Evolutionary conservation across 495 filamentous ascomycete species (phyloP).

Genomic region (Podospora didyma): DNA sequence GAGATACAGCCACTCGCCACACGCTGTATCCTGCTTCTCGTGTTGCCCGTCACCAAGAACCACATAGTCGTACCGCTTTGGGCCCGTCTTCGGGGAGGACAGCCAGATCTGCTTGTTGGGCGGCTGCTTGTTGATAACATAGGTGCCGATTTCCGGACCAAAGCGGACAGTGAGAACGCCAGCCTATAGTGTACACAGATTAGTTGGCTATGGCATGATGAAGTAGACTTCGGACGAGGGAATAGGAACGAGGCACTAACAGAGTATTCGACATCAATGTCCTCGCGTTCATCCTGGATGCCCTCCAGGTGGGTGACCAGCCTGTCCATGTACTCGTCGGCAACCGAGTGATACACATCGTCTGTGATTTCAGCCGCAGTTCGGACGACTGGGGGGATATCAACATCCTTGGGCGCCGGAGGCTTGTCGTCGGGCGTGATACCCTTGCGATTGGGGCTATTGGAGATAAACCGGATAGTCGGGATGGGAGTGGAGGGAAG

Average conservation of each 20-base stretch:
- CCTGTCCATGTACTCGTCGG: slow-evolving; percentile 51
- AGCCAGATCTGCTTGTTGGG: slow-evolving; percentile 98
- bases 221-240: slow-evolving; percentile 18
- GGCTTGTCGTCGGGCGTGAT: slow-evolving; percentile 32
- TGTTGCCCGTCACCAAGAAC: slow-evolving; percentile 63
- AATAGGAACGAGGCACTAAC: slow-evolving; percentile 32
- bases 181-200: slow-evolving; percentile 44
- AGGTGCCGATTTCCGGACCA: slow-evolving; percentile 62
- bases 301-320: slow-evolving; percentile 63
- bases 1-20: slow-evolving; percentile 79
- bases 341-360: slow-evolving; percentile 42
- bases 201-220: neutral
- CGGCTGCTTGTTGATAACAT: slow-evolving; percentile 95
- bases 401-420: slow-evolving; percentile 13
- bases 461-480: slow-evolving; percentile 13
- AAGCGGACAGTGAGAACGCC: slow-evolving; percentile 76
- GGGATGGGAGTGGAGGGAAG: neutral
- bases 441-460: slow-evolving; percentile 13
- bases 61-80: slow-evolving; percentile 89
- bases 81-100: slow-evolving; percentile 84
- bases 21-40: slow-evolving; percentile 67
- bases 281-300: slow-evolving; percentile 56
- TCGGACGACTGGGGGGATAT: slow-evolving; percentile 15
- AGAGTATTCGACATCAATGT: slow-evolving; percentile 64
- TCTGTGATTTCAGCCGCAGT: slow-evolving; percentile 34